Evolutionary conservation across 805 yeast species (phyloP).

Genomic region (Metschnikowia orientalis): DNA sequence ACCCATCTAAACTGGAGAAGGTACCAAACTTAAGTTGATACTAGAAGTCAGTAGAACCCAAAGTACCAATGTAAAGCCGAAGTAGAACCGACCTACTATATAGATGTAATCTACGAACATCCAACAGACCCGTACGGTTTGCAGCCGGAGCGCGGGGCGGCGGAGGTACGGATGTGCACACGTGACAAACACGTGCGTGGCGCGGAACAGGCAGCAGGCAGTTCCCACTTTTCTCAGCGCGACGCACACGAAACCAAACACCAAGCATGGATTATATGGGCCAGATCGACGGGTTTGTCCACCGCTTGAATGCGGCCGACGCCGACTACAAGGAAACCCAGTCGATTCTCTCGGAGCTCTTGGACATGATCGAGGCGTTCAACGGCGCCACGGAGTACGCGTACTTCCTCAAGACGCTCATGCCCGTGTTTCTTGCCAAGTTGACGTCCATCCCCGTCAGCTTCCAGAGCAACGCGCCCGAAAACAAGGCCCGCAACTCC

Average conservation of each 20-base stretch:
- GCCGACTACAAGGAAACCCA: conserved; percentile 59
- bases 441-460: conserved; percentile 70
- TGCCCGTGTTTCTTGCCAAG: conserved; percentile 65
- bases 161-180: conserved; percentile 9
- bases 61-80: no score
- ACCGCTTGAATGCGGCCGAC: conserved; percentile 52
- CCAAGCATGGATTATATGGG: conserved; percentile 40
- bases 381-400: conserved; percentile 80
- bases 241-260: conserved; percentile 3
- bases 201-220: conserved; percentile 1
- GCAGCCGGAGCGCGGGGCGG: neutral
- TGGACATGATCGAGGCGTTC: conserved; percentile 83
- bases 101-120: no score
- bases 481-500: conserved; percentile 72
- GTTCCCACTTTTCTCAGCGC: conserved; percentile 9
- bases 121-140: no score
- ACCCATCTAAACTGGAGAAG: no score
- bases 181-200: conserved; percentile 27
- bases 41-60: no score
- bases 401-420: conserved; percentile 59
- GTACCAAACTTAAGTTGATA: no score
- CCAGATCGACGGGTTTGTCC: conserved; percentile 66
- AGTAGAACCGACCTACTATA: no score
- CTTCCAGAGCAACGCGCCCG: conserved; percentile 59
- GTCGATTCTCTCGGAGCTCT: conserved; percentile 70